Evolutionary conservation across 2,329 filamentous ascomycete species (phyloP).

Genomic region (Nothophoma quercina): DNA sequence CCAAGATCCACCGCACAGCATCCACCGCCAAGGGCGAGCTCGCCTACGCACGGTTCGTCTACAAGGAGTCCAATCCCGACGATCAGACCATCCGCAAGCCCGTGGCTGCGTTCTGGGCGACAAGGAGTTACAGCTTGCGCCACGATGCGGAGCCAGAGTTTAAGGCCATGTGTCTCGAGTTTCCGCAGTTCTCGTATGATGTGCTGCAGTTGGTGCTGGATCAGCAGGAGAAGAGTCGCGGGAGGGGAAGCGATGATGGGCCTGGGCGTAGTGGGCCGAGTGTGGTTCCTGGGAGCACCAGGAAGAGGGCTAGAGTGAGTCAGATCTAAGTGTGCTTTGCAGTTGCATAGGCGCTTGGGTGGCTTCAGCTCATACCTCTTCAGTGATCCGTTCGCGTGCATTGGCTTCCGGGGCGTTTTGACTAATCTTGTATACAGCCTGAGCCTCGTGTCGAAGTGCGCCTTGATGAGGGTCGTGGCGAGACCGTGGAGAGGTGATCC

Average conservation of each 20-base stretch:
- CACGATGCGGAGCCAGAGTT: slow-evolving; percentile 89
- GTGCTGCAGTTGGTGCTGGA: slow-evolving; percentile 73
- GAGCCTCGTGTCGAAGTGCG: background rate
- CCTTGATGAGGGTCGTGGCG: background rate
- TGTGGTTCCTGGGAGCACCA: slow-evolving; percentile 46
- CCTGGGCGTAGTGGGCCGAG: slow-evolving; percentile 42
- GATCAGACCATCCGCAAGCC: slow-evolving; percentile 80
- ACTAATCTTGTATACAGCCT: background rate
- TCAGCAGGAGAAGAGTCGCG: slow-evolving; percentile 55
- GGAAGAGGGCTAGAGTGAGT: slow-evolving; percentile 43
- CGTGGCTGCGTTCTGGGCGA: slow-evolving; percentile 91
- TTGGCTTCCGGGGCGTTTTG: background rate
- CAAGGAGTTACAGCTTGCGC: slow-evolving; percentile 78
- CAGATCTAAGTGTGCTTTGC: slow-evolving; percentile 27
- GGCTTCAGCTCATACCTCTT: background rate
- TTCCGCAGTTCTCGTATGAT: slow-evolving; percentile 91
- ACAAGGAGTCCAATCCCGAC: slow-evolving; percentile 74
- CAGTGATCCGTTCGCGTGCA: background rate
- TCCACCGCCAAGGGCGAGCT: slow-evolving; percentile 90
- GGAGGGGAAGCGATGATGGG: slow-evolving; percentile 26
- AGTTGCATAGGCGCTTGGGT: background rate
- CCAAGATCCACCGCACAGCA: slow-evolving; percentile 91
- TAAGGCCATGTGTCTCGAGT: slow-evolving; percentile 83
- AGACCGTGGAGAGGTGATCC: background rate
- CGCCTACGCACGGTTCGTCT: slow-evolving; percentile 88